Evolutionary conservation across 306 rosid genomes (phyloP), one percentile per base, ranked within the genome.

Genomic region (Trifolium repens): DNA sequence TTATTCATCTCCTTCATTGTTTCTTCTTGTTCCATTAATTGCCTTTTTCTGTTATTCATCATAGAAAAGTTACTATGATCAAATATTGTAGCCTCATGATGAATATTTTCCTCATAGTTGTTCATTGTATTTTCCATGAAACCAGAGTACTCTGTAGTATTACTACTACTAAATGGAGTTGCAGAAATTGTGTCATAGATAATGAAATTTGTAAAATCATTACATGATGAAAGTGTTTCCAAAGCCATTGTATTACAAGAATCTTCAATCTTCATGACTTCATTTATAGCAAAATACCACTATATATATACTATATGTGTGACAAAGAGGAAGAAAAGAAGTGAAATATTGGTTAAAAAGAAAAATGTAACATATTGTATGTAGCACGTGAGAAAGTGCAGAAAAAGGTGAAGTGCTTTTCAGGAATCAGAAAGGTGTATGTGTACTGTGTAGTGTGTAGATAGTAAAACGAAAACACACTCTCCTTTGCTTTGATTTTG

Each of bases 131-230:
- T 81, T 9, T 85, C 80, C 22, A 86, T 53, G 78, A 87, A 72
- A 74, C 52, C 26, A 7, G 12, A 61, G 12, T 30, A 34, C 5
- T 32, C 42, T 61, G 22, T 32, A 14, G 67, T 9, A 19, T 22
- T 9, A 19, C 5, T 61, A 61, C 22, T 61, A 61, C 44, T 61
- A 83, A 59, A 77, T 43, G 96, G 93, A 14, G 89, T 81, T 9
- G 96, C 96, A 12, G 90, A 86, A 80, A 91, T 88, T 9, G 96
- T 90, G 24, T 94, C 96, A 74, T 91, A 87, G 89, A 91, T 81
- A 27, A 94, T 80, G 85, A 87, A 88, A 80, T 89, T 93, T 69
- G 89, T 86, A 10, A 84, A 84, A 54, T 91, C 96, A 74, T 79
- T 87, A 22, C 13, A 8, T 42, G 96, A 84, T 16, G 88, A 22